Evolutionary conservation across 2,329 filamentous ascomycete genomes (phyloP).

Genomic region (Emergomyces africanus): DNA sequence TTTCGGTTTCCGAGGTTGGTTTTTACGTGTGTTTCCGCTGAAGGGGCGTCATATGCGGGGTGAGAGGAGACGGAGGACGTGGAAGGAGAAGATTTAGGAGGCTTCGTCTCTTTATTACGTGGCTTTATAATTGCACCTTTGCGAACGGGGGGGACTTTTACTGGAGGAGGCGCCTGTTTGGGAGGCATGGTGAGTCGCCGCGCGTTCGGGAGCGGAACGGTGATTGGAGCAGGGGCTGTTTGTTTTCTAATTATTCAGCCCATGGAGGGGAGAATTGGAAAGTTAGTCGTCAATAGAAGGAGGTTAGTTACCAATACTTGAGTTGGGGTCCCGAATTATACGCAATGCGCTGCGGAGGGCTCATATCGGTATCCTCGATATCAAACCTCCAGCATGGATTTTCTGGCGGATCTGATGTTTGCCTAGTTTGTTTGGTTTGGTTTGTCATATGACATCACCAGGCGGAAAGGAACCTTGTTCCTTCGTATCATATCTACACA

Average conservation of each 20-base stretch:
- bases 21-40: not conserved
- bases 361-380: not conserved
- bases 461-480: too few species aligned
- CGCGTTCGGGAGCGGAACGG: not conserved
- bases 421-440: slow-evolving; percentile 6
- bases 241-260: not conserved
- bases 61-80: not conserved
- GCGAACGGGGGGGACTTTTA: not conserved
- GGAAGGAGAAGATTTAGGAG: not conserved
- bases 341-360: not conserved
- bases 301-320: too few species aligned
- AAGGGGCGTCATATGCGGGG: not conserved
- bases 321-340: not conserved
- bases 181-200: not conserved
- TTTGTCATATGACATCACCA: not conserved
- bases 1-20: not conserved
- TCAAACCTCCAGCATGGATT: too few species aligned
- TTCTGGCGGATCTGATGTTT: too few species aligned
- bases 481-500: not conserved
- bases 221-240: not conserved
- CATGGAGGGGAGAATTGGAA: not conserved
- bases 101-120: not conserved
- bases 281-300: not conserved
- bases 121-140: not conserved
- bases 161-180: not conserved